Evolutionary conservation across 495 filamentous ascomycete species (phyloP), one percentile per base, ranked within the genome.

Genomic region (Trichoderma gamsii): DNA sequence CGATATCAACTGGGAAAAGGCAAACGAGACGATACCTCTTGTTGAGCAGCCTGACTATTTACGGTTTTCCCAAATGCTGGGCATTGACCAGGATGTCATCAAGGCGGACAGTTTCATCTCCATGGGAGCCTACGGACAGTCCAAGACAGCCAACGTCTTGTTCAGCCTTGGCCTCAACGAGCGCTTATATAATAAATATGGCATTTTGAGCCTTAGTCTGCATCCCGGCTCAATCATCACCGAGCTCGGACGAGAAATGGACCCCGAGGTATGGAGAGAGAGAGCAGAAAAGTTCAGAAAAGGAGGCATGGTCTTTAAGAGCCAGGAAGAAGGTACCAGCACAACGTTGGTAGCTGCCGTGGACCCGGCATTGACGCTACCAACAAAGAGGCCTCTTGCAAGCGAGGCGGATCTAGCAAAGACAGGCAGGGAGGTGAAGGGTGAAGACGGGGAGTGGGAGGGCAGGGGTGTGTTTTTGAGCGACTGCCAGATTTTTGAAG

Each of bases 311-410:
- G 80, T 76, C 64, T 84, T 81, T 80, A 88, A 88, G 75, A 79
- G 76, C 2, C 67, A 73, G 0, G 78, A 84, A 49, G 78, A 85
- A 69, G 87, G 86, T 1, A 79, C 76, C n/a, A 82, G 85, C 11
- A 88, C 84, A 0, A 83, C 82, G 29, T 69, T 90, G 0, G 82
- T 85, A 21, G 86, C 86, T 1, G 86, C 85, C 0, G 78, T 87
- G 69, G 84, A 88, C 70, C 83, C 84, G 0, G 75, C 72, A 6
- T 63, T 86, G 15, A 78, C 56, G 7, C 25, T 61, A 6, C 56
- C 56, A 7, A 35, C 43, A n/a, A 46, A 46, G 12, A 23, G 12
- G 56, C 25, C 56, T 4, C 25, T 61, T 32, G 25, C 12, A 13
- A 61, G 12, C 3, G 56, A 61, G 25, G 56, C 2, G 0, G 56